These are phyloP conservation scores for Penicillium mononematosum DNA, from an alignment of 495 filamentous ascomycete species.

Conservation along the genomic window DNA sequence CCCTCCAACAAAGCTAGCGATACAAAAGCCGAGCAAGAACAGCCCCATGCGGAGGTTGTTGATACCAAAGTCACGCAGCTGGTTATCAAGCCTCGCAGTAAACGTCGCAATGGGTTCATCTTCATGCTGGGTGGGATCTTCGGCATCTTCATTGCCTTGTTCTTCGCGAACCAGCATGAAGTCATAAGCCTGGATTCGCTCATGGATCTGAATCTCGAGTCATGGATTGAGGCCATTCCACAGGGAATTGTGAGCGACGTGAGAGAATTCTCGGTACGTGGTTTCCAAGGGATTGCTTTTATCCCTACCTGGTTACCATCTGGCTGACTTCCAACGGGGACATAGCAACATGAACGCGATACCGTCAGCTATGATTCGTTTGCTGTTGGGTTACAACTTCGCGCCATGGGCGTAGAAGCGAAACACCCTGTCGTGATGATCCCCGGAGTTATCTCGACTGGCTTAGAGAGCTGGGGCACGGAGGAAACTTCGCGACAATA, in stretches of 20 bases:
- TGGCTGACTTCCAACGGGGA: conserved; percentile 2
- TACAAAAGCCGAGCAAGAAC: conserved; percentile 24
- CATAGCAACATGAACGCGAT: conserved; percentile 77
- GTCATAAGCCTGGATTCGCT: conserved; percentile 78
- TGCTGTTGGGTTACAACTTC: conserved; percentile 77
- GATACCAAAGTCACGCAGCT: conserved; percentile 40
- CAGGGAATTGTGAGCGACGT: conserved; percentile 79
- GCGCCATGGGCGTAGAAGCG: conserved; percentile 76
- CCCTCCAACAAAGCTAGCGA: conserved; percentile 15
- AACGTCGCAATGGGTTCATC: conserved; percentile 72
- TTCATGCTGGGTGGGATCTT: conserved; percentile 83
- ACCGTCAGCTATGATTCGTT: conserved; percentile 92
- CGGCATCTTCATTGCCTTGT: conserved; percentile 74
- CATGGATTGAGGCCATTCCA: conserved; percentile 77
- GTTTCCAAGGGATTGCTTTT: conserved; percentile 1
- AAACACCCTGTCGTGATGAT: conserved; percentile 94
- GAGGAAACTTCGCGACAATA: conserved; percentile 76
- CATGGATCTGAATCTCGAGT: conserved; percentile 79
- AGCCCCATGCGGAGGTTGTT: conserved; percentile 26
- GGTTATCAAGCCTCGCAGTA: conserved; percentile 53
- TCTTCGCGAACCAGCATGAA: conserved; percentile 82
- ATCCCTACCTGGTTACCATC: neutral
- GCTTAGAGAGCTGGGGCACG: conserved; percentile 95
- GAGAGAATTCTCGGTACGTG: conserved; percentile 70
- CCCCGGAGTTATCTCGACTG: conserved; percentile 95